Percentiles rank a stretch among this genome's conserved stretches.
phyloP scores from a whole-genome alignment of 768 basidiomycete species.

The Baorangia bicolor region DNA sequence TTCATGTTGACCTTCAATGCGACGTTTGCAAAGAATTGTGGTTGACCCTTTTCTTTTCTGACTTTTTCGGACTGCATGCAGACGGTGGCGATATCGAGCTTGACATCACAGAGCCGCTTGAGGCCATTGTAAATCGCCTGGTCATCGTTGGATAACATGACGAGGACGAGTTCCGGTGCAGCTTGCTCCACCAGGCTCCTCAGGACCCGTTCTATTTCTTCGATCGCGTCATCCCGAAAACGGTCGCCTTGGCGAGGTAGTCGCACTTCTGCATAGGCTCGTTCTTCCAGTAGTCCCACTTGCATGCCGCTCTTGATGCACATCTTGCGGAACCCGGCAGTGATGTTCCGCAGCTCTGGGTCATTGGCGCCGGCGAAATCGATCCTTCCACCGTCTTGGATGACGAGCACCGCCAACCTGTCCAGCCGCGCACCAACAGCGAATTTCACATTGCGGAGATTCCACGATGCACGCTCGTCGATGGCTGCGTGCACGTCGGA shows the following conservation, averaged over 20 bases:
- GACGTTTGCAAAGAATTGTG: constrained; percentile 54
- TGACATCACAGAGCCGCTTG: constrained; percentile 49
- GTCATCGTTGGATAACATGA: constrained; percentile 49
- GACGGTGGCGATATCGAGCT: constrained; percentile 55
- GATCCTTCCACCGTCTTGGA: constrained; percentile 51
- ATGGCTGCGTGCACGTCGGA: constrained; percentile 25
- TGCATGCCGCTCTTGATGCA: constrained; percentile 65
- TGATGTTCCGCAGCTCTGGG: constrained; percentile 41
- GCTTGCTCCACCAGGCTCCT: not conserved
- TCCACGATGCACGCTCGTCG: constrained; percentile 49
- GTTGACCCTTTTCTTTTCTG: constrained; percentile 45
- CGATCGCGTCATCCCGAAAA: constrained; percentile 49
- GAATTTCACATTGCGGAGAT: constrained; percentile 55
- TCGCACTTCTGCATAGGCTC: constrained; percentile 33
- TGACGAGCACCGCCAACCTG: constrained; percentile 68
- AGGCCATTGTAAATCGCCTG: constrained; percentile 48
- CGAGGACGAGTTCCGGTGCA: constrained; percentile 34
- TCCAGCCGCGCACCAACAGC: constrained; percentile 51
- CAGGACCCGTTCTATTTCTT: constrained; percentile 11
- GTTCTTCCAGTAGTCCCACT: constrained; percentile 32
- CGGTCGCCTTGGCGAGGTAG: constrained; percentile 55
- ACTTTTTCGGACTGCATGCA: constrained; percentile 73
- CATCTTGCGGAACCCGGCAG: constrained; percentile 56
- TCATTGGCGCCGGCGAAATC: constrained; percentile 57
- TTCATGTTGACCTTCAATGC: constrained; percentile 58